Conservation (phyloP, 441 rosid species). For the Euphorbia schlechtendalii region DNA sequence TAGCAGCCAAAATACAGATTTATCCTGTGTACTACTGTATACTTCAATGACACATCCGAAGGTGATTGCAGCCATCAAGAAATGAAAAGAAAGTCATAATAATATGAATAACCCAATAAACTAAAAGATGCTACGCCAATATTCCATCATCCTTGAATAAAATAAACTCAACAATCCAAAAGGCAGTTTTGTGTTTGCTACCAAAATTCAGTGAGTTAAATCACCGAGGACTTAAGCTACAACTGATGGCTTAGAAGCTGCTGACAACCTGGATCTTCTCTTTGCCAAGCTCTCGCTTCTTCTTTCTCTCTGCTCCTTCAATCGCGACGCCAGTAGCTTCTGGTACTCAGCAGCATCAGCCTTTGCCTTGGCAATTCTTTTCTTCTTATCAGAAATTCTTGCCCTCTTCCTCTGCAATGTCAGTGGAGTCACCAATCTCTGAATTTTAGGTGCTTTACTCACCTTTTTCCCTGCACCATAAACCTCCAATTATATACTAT, state of each 20-base stretch:
- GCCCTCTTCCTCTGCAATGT: conserved; percentile 47
- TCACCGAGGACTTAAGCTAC: conserved; percentile 21
- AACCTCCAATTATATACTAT: neutral
- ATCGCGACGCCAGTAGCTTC: conserved; percentile 39
- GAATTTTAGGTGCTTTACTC: conserved; percentile 50
- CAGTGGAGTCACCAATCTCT: conserved; percentile 44
- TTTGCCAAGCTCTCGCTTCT: conserved; percentile 46
- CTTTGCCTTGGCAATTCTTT: conserved; percentile 44
- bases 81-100: no score
- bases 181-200: no score
- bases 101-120: no score
- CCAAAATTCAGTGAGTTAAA: no score
- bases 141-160: no score
- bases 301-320: conserved; percentile 49
- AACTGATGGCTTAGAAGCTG: conserved; percentile 39
- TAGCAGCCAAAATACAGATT: no score
- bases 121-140: no score
- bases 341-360: conserved; percentile 48
- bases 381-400: conserved; percentile 42
- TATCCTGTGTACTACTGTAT: no score
- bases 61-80: no score
- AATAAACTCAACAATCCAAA: no score
- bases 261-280: conserved; percentile 42
- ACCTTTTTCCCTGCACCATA: conserved; percentile 35
- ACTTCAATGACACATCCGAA: no score